A percentile compares a stretch with the other conserved stretches of the same genome.
Evolutionary conservation across 495 filamentous ascomycete species (phyloP).

Genomic region (Hyaloscypha bicolor): DNA sequence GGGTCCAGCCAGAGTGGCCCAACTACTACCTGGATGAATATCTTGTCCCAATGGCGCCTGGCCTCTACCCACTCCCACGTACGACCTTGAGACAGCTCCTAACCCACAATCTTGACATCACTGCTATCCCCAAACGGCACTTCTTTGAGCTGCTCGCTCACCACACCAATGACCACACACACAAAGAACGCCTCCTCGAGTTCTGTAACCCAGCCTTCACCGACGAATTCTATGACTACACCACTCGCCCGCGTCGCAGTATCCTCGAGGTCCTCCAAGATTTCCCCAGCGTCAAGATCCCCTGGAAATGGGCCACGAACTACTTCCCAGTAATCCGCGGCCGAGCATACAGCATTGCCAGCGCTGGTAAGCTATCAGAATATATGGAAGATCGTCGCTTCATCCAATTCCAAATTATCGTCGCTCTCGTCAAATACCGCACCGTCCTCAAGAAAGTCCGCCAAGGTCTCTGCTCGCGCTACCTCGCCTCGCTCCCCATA

Average conservation of each 20-base stretch:
- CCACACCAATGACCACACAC: conserved; percentile 69
- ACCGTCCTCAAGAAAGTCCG: conserved; percentile 85
- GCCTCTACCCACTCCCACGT: conserved; percentile 17
- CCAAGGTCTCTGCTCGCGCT: conserved; percentile 88
- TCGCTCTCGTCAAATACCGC: conserved; percentile 90
- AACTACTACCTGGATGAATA: conserved; percentile 10
- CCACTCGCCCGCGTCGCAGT: conserved; percentile 84
- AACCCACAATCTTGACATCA: conserved; percentile 82
- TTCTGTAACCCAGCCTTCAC: conserved; percentile 75
- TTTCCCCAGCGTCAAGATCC: conserved; percentile 81
- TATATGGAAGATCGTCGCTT: not conserved
- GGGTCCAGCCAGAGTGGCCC: conserved; percentile 37
- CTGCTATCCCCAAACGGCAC: conserved; percentile 79
- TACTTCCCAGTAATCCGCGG: conserved; percentile 75
- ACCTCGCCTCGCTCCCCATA: conserved; percentile 63
- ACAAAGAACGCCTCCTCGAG: conserved; percentile 80
- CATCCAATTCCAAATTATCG: conserved; percentile 71
- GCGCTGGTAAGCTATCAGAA: conserved; percentile 54
- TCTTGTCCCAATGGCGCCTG: conserved; percentile 12
- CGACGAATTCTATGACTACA: conserved; percentile 95
- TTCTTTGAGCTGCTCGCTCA: conserved; percentile 79
- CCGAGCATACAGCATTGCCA: conserved; percentile 88
- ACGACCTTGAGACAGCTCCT: conserved; percentile 77
- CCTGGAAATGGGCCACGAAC: conserved; percentile 68
- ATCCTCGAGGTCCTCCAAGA: conserved; percentile 92